Evolutionary conservation across 2,329 filamentous ascomycete species (phyloP).

Genomic region (Talaromyces sp.): DNA sequence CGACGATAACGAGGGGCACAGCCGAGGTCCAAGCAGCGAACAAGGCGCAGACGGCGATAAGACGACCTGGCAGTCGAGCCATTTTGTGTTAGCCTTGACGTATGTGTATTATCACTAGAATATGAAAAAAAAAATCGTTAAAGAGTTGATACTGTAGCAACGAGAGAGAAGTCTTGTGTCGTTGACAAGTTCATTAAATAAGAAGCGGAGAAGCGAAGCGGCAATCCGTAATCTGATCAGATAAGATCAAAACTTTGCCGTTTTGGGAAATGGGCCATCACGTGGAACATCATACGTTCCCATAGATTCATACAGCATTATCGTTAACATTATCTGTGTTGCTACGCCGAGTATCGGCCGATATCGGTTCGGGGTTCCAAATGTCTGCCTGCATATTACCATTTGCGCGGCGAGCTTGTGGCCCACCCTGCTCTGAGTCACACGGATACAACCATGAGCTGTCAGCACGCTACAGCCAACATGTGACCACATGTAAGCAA

Average conservation of each 20-base stretch:
- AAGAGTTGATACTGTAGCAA: neutral
- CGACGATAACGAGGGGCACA: neutral
- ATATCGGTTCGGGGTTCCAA: neutral
- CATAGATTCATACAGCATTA: neutral
- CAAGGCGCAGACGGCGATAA: neutral
- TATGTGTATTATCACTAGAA: neutral
- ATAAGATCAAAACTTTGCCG: slow-evolving; percentile 27
- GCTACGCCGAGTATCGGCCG: neutral
- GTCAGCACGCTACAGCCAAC: neutral
- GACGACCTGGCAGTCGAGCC: neutral
- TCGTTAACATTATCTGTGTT: neutral
- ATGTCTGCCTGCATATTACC: neutral
- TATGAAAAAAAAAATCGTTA: neutral
- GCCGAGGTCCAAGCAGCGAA: neutral
- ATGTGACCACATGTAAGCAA: neutral
- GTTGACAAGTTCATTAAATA: neutral
- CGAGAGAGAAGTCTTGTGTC: neutral
- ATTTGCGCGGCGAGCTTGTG: neutral
- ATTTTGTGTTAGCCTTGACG: neutral
- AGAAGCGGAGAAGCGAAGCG: neutral
- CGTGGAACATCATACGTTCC: neutral
- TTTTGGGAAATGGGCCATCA: neutral
- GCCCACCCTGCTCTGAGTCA: neutral
- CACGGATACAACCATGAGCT: neutral
- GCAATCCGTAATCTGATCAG: slow-evolving; percentile 24